Evolutionary conservation across 352 stramenopile genomes (phyloP), one percentile per base, ranked within the genome.

Genomic region (Pythium myriotylum): DNA sequence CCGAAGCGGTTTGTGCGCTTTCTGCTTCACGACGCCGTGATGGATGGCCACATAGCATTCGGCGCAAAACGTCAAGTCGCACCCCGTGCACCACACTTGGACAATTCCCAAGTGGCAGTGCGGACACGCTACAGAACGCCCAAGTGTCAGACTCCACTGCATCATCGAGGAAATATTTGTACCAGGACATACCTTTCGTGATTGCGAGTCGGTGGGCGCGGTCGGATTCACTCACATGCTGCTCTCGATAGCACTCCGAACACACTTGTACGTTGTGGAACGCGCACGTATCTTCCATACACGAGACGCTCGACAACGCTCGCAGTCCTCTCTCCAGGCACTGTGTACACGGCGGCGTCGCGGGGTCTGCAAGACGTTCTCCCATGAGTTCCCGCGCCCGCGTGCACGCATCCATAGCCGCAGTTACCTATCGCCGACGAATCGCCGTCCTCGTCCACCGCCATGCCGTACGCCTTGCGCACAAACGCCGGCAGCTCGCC

Each of bases 61-160:
- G 0, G 23, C 39, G 49, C 84, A 93, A 54, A 93, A 90, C n/a
- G 68, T 73, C 50, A 90, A 48, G 22, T 91, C 73, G 41, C 84
- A 92, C 23, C 84, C 65, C 5, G 67, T 41, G 61, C 84, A 92
- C 72, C 73, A 90, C 54, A 74, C 79, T 0, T 53, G 47, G 4
- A 84, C 59, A 16, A 22, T 71, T 2, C 79, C 63, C n/a, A 77
- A 5, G 29, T 85, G 77, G 29, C 84, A 92, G 22, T 86, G 79
- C 17, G 67, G 78, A 59, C 84, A 92, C n/a, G 65, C 80, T 92
- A 29, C 42, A 29, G 14, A 16, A 17, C 52, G 32, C n/a, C n/a
- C n/a, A n/a, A n/a, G n/a, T n/a, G n/a, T n/a, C n/a, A n/a, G n/a
- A n/a, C n/a, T n/a, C n/a, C n/a, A n/a, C n/a, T n/a, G n/a, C n/a